phyloP scores from a whole-genome alignment of 2,329 filamentous ascomycete genomes.

The Endoconidiophora polonica region DNA sequence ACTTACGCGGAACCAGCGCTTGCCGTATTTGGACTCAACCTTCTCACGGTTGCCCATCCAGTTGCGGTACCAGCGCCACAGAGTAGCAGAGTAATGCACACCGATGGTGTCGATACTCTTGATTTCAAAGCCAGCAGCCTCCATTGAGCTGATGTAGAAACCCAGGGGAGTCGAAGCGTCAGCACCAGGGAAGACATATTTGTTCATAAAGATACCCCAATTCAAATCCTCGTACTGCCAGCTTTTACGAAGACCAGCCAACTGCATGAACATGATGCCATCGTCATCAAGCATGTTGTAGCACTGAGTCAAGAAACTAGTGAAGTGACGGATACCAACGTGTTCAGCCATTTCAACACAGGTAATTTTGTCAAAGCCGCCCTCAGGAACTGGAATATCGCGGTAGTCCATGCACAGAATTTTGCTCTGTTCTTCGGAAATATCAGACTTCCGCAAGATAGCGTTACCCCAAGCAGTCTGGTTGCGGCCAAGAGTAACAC shows the following conservation, averaged over 20 bases:
- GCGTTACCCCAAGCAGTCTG: conserved; percentile 95
- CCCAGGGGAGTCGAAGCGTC: conserved; percentile 89
- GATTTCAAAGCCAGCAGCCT: conserved; percentile 65
- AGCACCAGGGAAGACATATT: conserved; percentile 94
- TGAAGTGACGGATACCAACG: conserved; percentile 83
- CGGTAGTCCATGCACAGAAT: conserved; percentile 97
- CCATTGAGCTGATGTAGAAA: conserved; percentile 69
- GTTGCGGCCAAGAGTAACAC: conserved; percentile 87
- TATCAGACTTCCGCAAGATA: conserved; percentile 64
- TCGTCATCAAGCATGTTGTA: conserved; percentile 94
- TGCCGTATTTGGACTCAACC: conserved; percentile 87
- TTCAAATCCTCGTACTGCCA: conserved; percentile 98
- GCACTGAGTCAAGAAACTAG: conserved; percentile 66
- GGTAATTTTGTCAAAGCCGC: conserved; percentile 70
- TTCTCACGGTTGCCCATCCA: conserved; percentile 91
- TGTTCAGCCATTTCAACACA: conserved; percentile 98
- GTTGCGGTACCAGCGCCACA: conserved; percentile 98
- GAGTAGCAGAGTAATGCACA: conserved; percentile 88
- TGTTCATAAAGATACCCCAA: conserved; percentile 99
- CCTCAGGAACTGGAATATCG: conserved; percentile 47
- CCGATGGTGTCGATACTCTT: conserved; percentile 86
- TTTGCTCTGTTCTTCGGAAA: conserved; percentile 74
- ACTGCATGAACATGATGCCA: conserved; percentile 89
- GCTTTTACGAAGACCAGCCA: conserved; percentile 77
- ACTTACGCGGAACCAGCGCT: conserved; percentile 82